Evolutionary conservation across 2,329 filamentous ascomycete genomes (phyloP), one percentile per base, ranked within the genome.

Genomic region (Talaromyces sp.): DNA sequence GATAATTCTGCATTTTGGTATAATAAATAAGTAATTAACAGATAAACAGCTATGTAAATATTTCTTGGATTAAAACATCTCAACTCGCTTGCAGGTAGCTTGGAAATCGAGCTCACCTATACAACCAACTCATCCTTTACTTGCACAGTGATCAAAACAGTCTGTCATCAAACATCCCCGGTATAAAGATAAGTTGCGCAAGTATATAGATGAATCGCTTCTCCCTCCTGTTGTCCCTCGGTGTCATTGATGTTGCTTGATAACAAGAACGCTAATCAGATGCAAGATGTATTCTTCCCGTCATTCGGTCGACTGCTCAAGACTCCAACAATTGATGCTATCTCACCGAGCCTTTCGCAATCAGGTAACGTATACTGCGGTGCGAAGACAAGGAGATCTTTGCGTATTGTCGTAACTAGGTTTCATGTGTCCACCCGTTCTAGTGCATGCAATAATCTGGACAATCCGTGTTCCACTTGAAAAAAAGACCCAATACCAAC

Each of bases 1-100:
- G n/a, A 51, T 36, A 29, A 40, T 36, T 19, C 45, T 38, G 47
- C 34, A 43, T 63, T 63, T 53, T 53, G 53, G 53, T 56, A 56
- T 56, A 56, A 56, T 56, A 25, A 56, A 56, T 56, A 56, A 56
- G 25, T 53, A 45, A 53, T 53, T 45, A 61, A 54, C 34, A 62
- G 31, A 62, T 61, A 62, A 62, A 36, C 49, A 61, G 60, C 60
- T 54, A 62, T 62, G 51, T 43, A 62, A 62, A 62, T 54, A 62
- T 62, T 62, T 19, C 47, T 54, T 8, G 53, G 31, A 56, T 25
- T 38, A 56, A 56, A 56, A 25, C 53, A 36, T 56, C 53, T 56
- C 53, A 36, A 56, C 31, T 56, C 53, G 53, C 53, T 56, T 56
- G 29, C n/a, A 56, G 53, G 53, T 56, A 56, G 31, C 53, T 36